These are phyloP conservation scores for Pittosporum tobira DNA, from an alignment of 129 eudicot species.

Conservation along the genomic window DNA sequence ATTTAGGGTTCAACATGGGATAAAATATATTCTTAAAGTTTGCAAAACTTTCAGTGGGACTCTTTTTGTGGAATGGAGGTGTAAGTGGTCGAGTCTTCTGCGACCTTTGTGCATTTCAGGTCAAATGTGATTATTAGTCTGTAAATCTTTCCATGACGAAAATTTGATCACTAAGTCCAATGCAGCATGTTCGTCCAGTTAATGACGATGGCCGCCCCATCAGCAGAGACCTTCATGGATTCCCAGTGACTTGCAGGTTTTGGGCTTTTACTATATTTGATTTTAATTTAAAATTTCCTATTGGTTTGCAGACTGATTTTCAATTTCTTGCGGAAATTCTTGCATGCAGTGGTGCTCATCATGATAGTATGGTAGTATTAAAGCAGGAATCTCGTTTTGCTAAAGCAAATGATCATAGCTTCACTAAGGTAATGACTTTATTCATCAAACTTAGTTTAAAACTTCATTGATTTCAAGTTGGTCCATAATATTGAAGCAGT, in stretches of 20 bases:
- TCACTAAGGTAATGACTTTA: slow-evolving; percentile 51
- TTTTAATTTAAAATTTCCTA: background rate
- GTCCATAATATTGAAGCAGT: background rate
- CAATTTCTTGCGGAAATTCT: background rate
- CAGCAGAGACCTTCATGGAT: slow-evolving; percentile 82
- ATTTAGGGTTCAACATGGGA: too few relatives aligned
- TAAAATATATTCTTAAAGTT: too few relatives aligned
- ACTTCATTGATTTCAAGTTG: background rate
- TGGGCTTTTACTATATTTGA: slow-evolving; percentile 17
- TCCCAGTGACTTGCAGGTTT: slow-evolving; percentile 88
- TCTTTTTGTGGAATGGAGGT: too few relatives aligned
- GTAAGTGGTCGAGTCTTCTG: background rate
- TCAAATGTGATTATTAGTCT: slow-evolving; percentile 1
- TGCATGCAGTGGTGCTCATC: slow-evolving; percentile 65
- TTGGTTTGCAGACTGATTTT: slow-evolving; percentile 8
- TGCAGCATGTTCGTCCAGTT: slow-evolving; percentile 86
- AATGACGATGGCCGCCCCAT: slow-evolving; percentile 78
- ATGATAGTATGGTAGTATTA: slow-evolving; percentile 80
- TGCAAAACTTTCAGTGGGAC: too few relatives aligned
- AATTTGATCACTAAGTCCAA: background rate
- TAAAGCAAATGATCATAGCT: slow-evolving; percentile 64
- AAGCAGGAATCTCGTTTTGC: slow-evolving; percentile 90
- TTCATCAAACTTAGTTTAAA: slow-evolving; percentile 7
- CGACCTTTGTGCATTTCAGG: background rate
- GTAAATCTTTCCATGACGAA: background rate